Percentiles rank a stretch among this genome's conserved stretches.
phyloP scores from a whole-genome alignment of 2,329 filamentous ascomycete species.

The Pestalotiopsis sp. region DNA sequence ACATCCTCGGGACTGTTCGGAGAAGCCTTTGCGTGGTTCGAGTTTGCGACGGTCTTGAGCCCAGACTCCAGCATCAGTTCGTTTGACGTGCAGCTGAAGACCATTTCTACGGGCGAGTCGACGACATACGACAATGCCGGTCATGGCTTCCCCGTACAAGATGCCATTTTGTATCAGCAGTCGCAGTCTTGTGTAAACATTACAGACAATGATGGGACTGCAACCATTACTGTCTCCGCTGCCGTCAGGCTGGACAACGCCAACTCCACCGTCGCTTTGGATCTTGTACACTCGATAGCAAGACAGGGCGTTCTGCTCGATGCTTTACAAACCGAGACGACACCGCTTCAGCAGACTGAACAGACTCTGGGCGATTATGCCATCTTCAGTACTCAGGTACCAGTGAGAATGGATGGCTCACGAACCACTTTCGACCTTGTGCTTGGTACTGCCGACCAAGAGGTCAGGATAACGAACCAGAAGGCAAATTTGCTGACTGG shows the following conservation, averaged over 20 bases:
- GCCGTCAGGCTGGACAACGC: slow-evolving; percentile 11
- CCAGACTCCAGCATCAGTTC: slow-evolving; percentile 31
- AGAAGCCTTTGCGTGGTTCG: slow-evolving; percentile 33
- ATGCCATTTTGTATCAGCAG: slow-evolving; percentile 29
- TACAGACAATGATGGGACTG: not conserved
- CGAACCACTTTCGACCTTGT: slow-evolving; percentile 8
- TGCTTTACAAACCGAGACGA: not conserved
- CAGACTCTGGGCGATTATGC: not conserved
- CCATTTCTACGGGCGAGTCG: slow-evolving; percentile 25
- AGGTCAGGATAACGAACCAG: not conserved
- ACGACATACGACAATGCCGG: slow-evolving; percentile 29
- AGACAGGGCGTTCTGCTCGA: not conserved
- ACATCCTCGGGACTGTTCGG: slow-evolving; percentile 24
- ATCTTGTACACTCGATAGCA: slow-evolving; percentile 9
- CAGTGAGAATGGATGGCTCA: not conserved
- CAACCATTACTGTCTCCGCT: slow-evolving; percentile 13
- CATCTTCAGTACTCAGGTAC: slow-evolving; percentile 3
- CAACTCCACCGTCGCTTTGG: not conserved
- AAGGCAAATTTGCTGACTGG: not conserved
- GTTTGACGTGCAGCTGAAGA: slow-evolving; percentile 32
- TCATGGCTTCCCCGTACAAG: slow-evolving; percentile 30
- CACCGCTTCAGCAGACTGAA: not conserved
- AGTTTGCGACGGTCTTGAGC: slow-evolving; percentile 30
- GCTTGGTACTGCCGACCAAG: not conserved
- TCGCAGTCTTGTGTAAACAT: slow-evolving; percentile 28